phyloP scores from a whole-genome alignment of 1,139 yeast species.

The Yamadazyma atmosphaerica region DNA sequence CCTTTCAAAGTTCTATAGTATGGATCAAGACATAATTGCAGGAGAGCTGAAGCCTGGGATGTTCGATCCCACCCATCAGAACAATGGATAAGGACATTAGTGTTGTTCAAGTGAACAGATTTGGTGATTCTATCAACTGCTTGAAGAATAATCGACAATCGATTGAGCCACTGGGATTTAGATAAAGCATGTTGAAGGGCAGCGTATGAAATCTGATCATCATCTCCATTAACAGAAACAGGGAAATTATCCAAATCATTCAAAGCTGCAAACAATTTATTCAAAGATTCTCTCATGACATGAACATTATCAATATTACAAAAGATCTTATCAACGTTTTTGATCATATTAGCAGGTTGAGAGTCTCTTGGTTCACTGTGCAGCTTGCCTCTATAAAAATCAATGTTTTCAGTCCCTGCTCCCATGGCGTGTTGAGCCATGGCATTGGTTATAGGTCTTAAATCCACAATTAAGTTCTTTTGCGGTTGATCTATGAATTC shows the following conservation, averaged over 20 bases:
- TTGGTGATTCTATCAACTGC: conserved; percentile 79
- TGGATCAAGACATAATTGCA: conserved; percentile 89
- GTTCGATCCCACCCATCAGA: conserved; percentile 99
- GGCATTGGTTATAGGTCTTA: conserved; percentile 91
- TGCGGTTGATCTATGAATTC: conserved; percentile 41
- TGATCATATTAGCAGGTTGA: conserved; percentile 8
- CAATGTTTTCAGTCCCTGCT: conserved; percentile 94
- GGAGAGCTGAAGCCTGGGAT: conserved; percentile 80
- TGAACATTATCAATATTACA: conserved; percentile 94
- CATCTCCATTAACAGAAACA: conserved; percentile 16
- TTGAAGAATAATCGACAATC: conserved; percentile 65
- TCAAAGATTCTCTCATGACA: conserved; percentile 85
- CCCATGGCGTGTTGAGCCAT: conserved; percentile 97
- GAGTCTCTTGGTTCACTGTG: conserved; percentile 11
- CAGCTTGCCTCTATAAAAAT: conserved; percentile 58
- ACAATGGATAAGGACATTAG: conserved; percentile 86
- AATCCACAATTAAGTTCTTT: conserved; percentile 79
- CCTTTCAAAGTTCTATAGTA: conserved; percentile 86
- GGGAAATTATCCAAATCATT: conserved; percentile 66
- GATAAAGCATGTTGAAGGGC: conserved; percentile 47
- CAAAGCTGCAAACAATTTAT: conserved; percentile 60
- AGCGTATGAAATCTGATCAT: conserved; percentile 22
- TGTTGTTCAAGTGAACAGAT: conserved; percentile 76
- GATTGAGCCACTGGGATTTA: conserved; percentile 79
- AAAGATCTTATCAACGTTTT: conserved; percentile 60